phyloP scores from a whole-genome alignment of 164 flowering plant species.

The Berberis thunbergii region DNA sequence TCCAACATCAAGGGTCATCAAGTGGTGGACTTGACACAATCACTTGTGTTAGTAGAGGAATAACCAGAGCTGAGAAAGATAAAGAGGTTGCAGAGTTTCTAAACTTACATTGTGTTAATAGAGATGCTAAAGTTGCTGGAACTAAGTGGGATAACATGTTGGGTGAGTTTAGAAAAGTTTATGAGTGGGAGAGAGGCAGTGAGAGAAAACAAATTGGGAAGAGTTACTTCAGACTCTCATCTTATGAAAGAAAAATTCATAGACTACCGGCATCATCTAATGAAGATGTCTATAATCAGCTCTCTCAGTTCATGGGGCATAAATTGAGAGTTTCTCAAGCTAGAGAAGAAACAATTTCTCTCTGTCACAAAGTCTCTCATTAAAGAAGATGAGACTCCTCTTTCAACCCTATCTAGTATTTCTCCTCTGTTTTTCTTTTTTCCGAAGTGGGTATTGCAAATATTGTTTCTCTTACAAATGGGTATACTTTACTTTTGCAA shows the following conservation, averaged over 20 bases:
- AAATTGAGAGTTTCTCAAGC: conserved; percentile 30
- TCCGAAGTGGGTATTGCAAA: no score
- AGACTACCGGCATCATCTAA: conserved; percentile 75
- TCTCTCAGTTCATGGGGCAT: conserved; percentile 66
- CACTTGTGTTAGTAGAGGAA: conserved; percentile 17
- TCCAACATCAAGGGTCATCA: conserved; percentile 38
- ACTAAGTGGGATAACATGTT: conserved; percentile 87
- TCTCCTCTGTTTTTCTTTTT: no score
- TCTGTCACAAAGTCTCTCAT: neutral
- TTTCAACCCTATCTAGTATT: neutral
- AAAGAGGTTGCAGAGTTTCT: conserved; percentile 64
- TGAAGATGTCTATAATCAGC: conserved; percentile 68
- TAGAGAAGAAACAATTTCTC: conserved; percentile 6
- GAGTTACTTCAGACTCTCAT: conserved; percentile 69
- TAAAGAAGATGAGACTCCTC: neutral
- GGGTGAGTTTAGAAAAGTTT: conserved; percentile 73
- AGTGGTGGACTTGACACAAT: neutral
- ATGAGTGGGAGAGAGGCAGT: conserved; percentile 66
- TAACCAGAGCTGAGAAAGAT: conserved; percentile 69
- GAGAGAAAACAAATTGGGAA: conserved; percentile 51
- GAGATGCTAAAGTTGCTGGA: conserved; percentile 73
- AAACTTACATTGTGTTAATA: conserved; percentile 41
- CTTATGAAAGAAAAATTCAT: conserved; percentile 64
- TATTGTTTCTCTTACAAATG: neutral
- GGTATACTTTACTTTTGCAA: neutral